Base-by-base conservation (phyloP, 2,329 filamentous ascomycete genomes). In the Ceratocystis papillata region DNA sequence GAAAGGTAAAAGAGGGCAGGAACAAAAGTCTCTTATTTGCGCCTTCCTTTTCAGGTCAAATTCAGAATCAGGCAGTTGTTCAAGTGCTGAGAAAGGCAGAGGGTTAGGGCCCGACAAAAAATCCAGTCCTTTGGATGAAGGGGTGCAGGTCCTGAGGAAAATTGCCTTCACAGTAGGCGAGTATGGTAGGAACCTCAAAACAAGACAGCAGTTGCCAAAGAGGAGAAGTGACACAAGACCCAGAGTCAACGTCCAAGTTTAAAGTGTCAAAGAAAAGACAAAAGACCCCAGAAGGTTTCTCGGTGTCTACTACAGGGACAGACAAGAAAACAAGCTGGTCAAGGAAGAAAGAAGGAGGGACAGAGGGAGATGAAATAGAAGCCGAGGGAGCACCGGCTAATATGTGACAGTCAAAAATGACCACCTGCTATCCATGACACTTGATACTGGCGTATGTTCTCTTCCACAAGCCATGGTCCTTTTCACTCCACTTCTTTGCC, bases 161-260 rank as follows among this genome's bases (percentile, higher is more conserved):
- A 59, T 30, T 59, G 6, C 55, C 55, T 37, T 59, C 15, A 59
- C 55, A n/a, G 15, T 37, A 37, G 55, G 28, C 55, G 28, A 59
- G n/a, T 17, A 30, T 33, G 30, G 28, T 8, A 20, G 55, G 15
- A 37, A 8, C 25, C 15, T 59, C 55, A 30, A 37, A 20, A 8
- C 28, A 59, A 59, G 28, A 37, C 55, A 59, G 55, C 55, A 59
- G 28, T 37, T 59, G 55, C 55, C 17, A 30, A 33, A 59, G 2
- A 37, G 28, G 17, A 37, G 6, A 41, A 37, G 55, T 59, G 55
- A 37, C 55, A 59, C 55, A 59, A 59, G 55, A 59, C 55, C n/a
- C 28, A 2, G 22, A n/a, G 12, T 59, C 55, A 37, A 59, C 55
- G 55, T 33, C 55, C 28, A 59, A 59, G 55, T n/a, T 59, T 17